phyloP scores from a whole-genome alignment of 106 monocot genomes.

The Phalaenopsis aphrodite region DNA sequence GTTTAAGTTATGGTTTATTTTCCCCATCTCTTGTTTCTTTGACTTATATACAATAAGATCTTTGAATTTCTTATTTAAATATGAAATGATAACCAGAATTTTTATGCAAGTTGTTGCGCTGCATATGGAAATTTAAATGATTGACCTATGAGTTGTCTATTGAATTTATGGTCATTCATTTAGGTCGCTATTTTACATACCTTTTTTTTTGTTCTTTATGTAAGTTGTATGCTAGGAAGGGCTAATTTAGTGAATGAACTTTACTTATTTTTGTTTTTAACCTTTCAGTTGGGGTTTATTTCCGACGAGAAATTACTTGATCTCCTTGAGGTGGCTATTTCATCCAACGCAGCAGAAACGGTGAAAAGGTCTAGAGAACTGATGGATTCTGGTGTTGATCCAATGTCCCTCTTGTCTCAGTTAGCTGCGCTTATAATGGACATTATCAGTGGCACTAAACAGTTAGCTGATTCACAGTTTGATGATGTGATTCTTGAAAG shows the following conservation, averaged over 20 bases:
- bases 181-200: neutral
- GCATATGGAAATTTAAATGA: neutral
- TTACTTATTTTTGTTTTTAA: neutral
- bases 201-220: neutral
- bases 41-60: neutral
- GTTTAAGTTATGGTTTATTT: neutral
- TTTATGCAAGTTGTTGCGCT: neutral
- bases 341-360: conserved; percentile 60
- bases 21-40: neutral
- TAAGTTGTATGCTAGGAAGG: neutral
- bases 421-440: conserved; percentile 69
- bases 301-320: conserved; percentile 73
- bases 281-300: conserved; percentile 51
- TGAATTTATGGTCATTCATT: neutral
- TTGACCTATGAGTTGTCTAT: neutral
- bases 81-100: neutral
- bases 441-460: conserved; percentile 55
- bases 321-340: conserved; percentile 68
- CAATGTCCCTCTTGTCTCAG: conserved; percentile 50
- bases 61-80: conserved; percentile 1
- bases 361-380: conserved; percentile 64
- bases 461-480: conserved; percentile 21
- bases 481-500: conserved; percentile 19
- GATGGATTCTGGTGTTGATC: conserved; percentile 72
- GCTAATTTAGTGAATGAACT: neutral